Evolutionary conservation across 1,284 basidiomycete genomes (phyloP).

Genomic region (Moesziomyces sp.): DNA sequence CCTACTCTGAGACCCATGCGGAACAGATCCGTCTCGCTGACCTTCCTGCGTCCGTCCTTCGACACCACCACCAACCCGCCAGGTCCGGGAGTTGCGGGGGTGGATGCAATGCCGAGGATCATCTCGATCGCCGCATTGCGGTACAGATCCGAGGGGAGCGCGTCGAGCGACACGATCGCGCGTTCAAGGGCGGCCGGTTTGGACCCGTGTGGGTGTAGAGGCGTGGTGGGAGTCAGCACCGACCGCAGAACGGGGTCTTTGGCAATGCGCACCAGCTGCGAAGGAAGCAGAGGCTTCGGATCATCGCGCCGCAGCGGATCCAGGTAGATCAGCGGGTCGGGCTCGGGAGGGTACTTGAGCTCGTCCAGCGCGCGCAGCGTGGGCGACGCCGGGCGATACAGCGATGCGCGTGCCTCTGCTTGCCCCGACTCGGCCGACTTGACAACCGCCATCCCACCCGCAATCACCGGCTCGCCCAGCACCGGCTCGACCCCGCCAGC

Average conservation of each 20-base stretch:
- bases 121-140: slow-evolving; percentile 63
- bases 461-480: slow-evolving; percentile 16
- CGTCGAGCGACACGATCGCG: slow-evolving; percentile 58
- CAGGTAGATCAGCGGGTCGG: slow-evolving; percentile 64
- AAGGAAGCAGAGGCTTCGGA: slow-evolving; percentile 59
- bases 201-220: slow-evolving; percentile 47
- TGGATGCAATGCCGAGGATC: slow-evolving; percentile 60
- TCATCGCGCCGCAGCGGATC: slow-evolving; percentile 64
- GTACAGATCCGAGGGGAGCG: slow-evolving; percentile 58
- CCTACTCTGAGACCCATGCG: slow-evolving; percentile 62
- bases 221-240: slow-evolving; percentile 46
- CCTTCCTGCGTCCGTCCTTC: slow-evolving; percentile 38
- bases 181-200: slow-evolving; percentile 45
- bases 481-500: neutral
- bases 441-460: slow-evolving; percentile 29
- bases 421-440: neutral
- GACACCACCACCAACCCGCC: slow-evolving; percentile 13
- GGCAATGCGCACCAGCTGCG: slow-evolving; percentile 56
- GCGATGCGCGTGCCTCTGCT: slow-evolving; percentile 7
- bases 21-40: slow-evolving; percentile 65
- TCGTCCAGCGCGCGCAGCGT: slow-evolving; percentile 49
- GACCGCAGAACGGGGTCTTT: slow-evolving; percentile 53
- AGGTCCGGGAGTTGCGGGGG: slow-evolving; percentile 29
- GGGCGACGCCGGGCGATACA: slow-evolving; percentile 51
- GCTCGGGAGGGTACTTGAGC: slow-evolving; percentile 62